Evolutionary conservation across 202 grass and related monocot genomes (phyloP).

Genomic region (Bolboschoenoplectus hybrid): DNA sequence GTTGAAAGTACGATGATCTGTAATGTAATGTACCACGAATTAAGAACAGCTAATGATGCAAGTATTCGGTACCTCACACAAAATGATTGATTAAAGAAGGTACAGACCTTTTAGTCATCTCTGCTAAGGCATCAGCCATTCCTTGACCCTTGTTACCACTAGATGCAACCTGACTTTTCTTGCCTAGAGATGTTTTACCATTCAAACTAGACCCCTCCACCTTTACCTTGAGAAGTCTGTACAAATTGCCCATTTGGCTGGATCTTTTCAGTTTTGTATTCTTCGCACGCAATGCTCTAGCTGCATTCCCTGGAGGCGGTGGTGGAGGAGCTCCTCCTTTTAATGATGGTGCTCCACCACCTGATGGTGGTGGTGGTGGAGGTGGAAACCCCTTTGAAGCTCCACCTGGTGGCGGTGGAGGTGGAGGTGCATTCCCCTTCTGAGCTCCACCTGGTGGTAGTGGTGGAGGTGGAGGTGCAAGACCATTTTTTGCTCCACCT

Average conservation of each 20-base stretch:
- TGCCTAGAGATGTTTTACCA: constrained; percentile 34
- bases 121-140: constrained; percentile 72
- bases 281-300: constrained; percentile 39
- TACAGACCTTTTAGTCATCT: constrained; percentile 64
- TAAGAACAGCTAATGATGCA: not conserved
- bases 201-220: constrained; percentile 56
- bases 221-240: constrained; percentile 57
- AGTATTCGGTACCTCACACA: not conserved
- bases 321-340: constrained; percentile 39
- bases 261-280: constrained; percentile 66
- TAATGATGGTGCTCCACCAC: constrained; percentile 1
- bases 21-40: constrained; percentile 25
- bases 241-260: constrained; percentile 61
- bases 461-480: not conserved
- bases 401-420: not conserved
- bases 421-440: not conserved
- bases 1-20: constrained; percentile 69
- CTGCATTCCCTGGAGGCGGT: constrained; percentile 42
- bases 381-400: not conserved
- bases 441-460: not conserved
- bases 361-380: not conserved
- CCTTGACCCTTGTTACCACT: constrained; percentile 40
- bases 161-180: constrained; percentile 37
- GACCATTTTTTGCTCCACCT: not conserved
- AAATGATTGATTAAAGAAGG: not conserved